Base-by-base conservation (phyloP, 768 basidiomycete species). In the Rubroboletus pulcherrimus region DNA sequence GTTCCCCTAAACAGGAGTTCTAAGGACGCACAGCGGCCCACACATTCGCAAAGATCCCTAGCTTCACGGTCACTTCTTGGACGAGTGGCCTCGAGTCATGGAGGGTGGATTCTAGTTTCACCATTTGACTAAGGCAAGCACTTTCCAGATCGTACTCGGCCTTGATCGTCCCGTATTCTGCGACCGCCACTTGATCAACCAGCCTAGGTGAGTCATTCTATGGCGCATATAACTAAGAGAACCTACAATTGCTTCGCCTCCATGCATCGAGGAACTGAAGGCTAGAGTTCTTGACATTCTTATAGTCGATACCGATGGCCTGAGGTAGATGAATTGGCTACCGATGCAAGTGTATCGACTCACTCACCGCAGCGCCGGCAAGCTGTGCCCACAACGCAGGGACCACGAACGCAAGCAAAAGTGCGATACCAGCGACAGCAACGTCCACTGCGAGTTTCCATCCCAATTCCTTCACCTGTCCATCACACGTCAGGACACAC, bases 11-110 rank as follows among this genome's bases (percentile, higher is more conserved):
- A 17, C 7, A n/a, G 6, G 4, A 8, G 19, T 15, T 29, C 14
- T 5, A 11, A n/a, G 31, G 31, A 59, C 61, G 30, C 47, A 64
- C 62, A 12, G 62, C 58, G 6, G 63, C 58, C 60, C 63, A 64
- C 3, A 65, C 63, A 3, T 34, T 56, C 30, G 56, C 60, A 43
- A 64, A 64, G 4, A 65, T 50, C 3, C 63, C 60, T 3, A 64
- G 55, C 21, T 59, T 64, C 26, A 8, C 38, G 3, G 57, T 62
- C 33, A 64, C 60, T 7, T 64, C 63, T 21, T 62, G 60, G 38
- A 64, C 53, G 45, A 62, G 54, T 24, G 63, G 63, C 15, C 47
- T 41, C 10, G 63, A 29, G 4, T 56, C 49, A 7, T 48, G 50
- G 9, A 64, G 55, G 11, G 52, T 45, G 8, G 53, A n/a, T 31